Evolutionary conservation across 441 rosid genomes (phyloP), one percentile per base, ranked within the genome.

Genomic region (Macaranga tanarius): DNA sequence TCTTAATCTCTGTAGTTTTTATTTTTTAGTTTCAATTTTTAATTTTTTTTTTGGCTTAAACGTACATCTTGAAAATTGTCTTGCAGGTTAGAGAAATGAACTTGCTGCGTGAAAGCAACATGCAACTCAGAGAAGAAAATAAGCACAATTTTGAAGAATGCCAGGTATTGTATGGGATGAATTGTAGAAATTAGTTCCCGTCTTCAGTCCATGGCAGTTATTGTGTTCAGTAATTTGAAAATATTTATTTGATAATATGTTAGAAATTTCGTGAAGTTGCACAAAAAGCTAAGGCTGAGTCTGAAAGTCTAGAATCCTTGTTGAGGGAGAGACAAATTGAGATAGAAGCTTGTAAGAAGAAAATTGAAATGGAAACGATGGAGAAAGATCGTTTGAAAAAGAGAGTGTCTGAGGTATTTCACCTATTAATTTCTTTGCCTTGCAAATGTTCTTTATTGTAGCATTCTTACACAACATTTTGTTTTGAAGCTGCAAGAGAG

Each of bases 51-150:
- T 42, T 40, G 0, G n/a, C 23, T 25, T n/a, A n/a, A 11, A 52
- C 17, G 6, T 8, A 10, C 47, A 7, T 38, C 40, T 62, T 45
- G 38, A 34, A 65, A 73, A 71, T 65, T 65, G 55, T 62, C 72
- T 28, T 79, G 65, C 87, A 96, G 99, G 89, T 92, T 71, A 85
- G 89, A 81, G 99, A 96, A 83, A 83, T 92, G 85, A 93, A 85
- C 82, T 82, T 93, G 78, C 93, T 96, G 77, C 97, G 97, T 44
- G 99, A 93, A 86, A 96, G 97, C 86, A 93, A 96, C 76, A 73
- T 89, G 84, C 99, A 96, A 77, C 92, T 96, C 71, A 89, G 97
- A 79, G 99, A 93, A 78, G 99, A 96, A 87, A 96, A 93, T 82
- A 93, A 87, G 83, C 90, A 96, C 81, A 96, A 92, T 87, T 93